Percentiles rank a stretch among this genome's conserved stretches.
These are phyloP conservation scores for Aspergillus neoniger DNA, from an alignment of 2,329 filamentous ascomycete genomes.

Conservation along the genomic window DNA sequence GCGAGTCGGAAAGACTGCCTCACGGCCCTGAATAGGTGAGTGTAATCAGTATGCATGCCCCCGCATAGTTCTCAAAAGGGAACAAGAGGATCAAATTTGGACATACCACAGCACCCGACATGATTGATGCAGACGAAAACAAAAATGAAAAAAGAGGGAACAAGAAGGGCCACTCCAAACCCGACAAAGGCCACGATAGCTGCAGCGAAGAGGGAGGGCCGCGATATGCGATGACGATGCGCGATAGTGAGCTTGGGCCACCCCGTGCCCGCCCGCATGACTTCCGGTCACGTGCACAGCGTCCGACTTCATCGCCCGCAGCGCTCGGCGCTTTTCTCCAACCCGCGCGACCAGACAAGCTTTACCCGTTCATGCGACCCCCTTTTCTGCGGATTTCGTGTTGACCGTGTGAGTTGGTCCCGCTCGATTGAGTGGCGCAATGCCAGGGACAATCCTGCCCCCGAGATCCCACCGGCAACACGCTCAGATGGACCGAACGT, in stretches of 20 bases:
- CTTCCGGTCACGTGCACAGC: conserved; percentile 28
- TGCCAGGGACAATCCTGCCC: conserved; percentile 54
- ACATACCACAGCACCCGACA: conserved; percentile 40
- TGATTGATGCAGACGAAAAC: conserved; percentile 18
- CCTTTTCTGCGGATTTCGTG: conserved; percentile 26
- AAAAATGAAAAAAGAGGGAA: conserved; percentile 2
- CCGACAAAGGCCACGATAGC: conserved; percentile 20
- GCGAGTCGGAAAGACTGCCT: conserved; percentile 95
- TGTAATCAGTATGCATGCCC: conserved; percentile 12
- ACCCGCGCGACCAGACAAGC: conserved; percentile 30
- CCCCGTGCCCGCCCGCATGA: conserved; percentile 18
- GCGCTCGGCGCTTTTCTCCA: conserved; percentile 18
- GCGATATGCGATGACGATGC: conserved; percentile 27
- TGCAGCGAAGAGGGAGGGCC: conserved; percentile 12
- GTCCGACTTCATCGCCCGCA: conserved; percentile 31
- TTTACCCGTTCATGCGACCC: conserved; percentile 30
- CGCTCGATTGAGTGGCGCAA: conserved; percentile 46
- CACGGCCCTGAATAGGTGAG: conserved; percentile 68
- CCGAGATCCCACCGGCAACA: conserved; percentile 47
- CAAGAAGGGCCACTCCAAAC: neutral
- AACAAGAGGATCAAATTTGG: neutral
- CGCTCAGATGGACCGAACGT: conserved; percentile 46
- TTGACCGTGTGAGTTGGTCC: conserved; percentile 37
- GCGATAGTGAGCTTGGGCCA: conserved; percentile 25
- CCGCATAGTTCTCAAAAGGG: too few relatives aligned